phyloP scores from a whole-genome alignment of 192 early-diverging fungal species.

The Coemansia sp. region DNA sequence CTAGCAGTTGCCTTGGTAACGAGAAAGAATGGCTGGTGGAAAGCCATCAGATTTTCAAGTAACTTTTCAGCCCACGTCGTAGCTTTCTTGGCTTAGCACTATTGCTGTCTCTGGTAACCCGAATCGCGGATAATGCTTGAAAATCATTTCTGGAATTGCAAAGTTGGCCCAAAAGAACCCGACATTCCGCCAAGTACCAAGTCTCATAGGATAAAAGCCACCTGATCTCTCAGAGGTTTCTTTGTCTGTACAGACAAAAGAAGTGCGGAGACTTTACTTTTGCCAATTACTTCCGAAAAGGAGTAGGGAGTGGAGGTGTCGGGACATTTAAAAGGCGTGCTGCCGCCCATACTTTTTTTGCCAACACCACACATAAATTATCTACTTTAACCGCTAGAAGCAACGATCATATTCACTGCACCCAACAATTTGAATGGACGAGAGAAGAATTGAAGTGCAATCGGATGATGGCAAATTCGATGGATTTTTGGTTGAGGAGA shows the following conservation, averaged over 20 bases:
- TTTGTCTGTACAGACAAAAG: background rate
- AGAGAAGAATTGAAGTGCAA: background rate
- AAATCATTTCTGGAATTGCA: background rate
- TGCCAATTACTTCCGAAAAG: background rate
- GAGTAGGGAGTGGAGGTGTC: background rate
- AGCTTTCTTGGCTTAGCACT: background rate
- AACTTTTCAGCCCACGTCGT: background rate
- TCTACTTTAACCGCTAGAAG: background rate
- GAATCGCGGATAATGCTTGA: background rate
- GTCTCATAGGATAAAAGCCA: background rate
- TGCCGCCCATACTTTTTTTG: background rate
- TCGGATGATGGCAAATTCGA: background rate
- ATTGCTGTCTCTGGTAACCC: background rate
- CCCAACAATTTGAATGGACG: background rate
- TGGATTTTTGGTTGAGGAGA: background rate
- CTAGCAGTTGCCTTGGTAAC: background rate
- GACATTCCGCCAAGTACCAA: background rate
- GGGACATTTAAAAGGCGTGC: background rate
- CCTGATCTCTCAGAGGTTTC: background rate
- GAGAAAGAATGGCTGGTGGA: too few species aligned
- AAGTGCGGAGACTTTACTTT: background rate
- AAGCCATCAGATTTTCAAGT: too few species aligned
- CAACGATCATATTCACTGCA: background rate
- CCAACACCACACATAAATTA: background rate
- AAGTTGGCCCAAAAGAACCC: background rate